Base-by-base conservation (phyloP, 2,329 filamentous ascomycete species). In the Sporothrix brasiliensis region DNA sequence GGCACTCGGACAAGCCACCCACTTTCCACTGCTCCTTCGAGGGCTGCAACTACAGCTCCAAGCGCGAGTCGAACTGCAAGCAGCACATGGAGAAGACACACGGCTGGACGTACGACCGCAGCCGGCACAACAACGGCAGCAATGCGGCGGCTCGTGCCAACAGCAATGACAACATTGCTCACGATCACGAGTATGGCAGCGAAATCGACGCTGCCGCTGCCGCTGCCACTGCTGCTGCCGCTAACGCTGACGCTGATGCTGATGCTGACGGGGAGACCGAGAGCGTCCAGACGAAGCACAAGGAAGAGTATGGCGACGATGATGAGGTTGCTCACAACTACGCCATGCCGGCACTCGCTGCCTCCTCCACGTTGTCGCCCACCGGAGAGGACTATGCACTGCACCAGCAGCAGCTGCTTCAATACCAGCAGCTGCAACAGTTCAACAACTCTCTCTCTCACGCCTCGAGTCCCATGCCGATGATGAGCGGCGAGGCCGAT, bases 81-180 rank as follows among this genome's bases (percentile, higher is more conserved):
- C 91, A 93, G 77, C 91, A 94, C 79, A 93, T 93, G 91, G 91
- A 93, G 81, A 93, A 93, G 79, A 87, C 89, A 1, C 91, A 94
- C 76, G 85, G 86, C 69, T 93, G 89, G 87, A 80, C 83, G 21
- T 94, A 94, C 75, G 83, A 90, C 72, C 88, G 91, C 70, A 91
- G 89, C 53, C 92, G 69, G 14, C 66, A 54, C 27, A 58, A 19
- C 69, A 44, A 39, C 30, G 44, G n/a, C 10, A 60, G 34, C 34
- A 54, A 27, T n/a, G 53, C 7, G 44, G 41, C 2, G 16, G 41
- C 13, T 47, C 21, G 30, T 6, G 69, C 21, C 1, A 44, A 5
- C 34, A 44, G 49, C 49, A 53, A 6, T 5, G 60, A 41, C 47
- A 54, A 21, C n/a, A 24, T 21, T 19, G 50, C 44, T 21, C 14